Percentiles rank a stretch among this genome's conserved stretches.
Evolutionary conservation across 2,329 filamentous ascomycete genomes (phyloP).

Genomic region (Colletotrichum sp.): DNA sequence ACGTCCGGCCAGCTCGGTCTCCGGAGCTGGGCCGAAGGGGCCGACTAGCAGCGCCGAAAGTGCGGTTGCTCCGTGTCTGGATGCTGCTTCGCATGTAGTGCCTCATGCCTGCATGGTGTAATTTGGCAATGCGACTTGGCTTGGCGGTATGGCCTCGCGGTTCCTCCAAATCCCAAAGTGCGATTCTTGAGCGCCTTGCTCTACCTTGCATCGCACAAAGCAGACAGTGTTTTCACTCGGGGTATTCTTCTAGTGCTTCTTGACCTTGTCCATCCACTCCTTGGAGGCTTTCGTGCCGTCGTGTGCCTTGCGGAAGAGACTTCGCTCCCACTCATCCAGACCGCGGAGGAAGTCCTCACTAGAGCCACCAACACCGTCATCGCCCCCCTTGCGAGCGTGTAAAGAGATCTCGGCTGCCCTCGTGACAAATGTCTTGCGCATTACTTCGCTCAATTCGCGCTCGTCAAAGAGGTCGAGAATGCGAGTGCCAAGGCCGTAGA

Average conservation of each 20-base stretch:
- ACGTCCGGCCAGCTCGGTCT: neutral
- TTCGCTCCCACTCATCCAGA: slow-evolving; percentile 88
- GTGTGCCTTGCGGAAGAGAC: slow-evolving; percentile 75
- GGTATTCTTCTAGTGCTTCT: slow-evolving; percentile 32
- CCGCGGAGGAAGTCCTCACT: slow-evolving; percentile 86
- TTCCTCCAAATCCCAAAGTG: rapidly evolving
- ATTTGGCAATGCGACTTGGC: neutral
- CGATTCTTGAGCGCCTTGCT: neutral
- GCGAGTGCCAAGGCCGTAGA: slow-evolving; percentile 83
- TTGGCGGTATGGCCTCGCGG: neutral
- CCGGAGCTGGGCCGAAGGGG: neutral
- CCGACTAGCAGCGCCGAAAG: neutral
- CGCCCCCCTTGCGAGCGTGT: slow-evolving; percentile 84
- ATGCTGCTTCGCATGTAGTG: neutral
- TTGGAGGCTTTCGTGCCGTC: slow-evolving; percentile 74
- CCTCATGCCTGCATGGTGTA: neutral
- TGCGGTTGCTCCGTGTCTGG: neutral
- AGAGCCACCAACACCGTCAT: slow-evolving; percentile 64
- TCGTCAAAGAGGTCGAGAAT: slow-evolving; percentile 94
- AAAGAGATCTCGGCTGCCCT: slow-evolving; percentile 84
- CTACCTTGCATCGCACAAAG: rapidly evolving
- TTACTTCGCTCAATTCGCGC: slow-evolving; percentile 73
- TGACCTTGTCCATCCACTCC: slow-evolving; percentile 70
- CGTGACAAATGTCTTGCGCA: slow-evolving; percentile 80
- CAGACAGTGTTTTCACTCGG: neutral